These are phyloP conservation scores for Aspergillus kassunensis DNA, from an alignment of 495 filamentous ascomycete species.

Conservation along the genomic window DNA sequence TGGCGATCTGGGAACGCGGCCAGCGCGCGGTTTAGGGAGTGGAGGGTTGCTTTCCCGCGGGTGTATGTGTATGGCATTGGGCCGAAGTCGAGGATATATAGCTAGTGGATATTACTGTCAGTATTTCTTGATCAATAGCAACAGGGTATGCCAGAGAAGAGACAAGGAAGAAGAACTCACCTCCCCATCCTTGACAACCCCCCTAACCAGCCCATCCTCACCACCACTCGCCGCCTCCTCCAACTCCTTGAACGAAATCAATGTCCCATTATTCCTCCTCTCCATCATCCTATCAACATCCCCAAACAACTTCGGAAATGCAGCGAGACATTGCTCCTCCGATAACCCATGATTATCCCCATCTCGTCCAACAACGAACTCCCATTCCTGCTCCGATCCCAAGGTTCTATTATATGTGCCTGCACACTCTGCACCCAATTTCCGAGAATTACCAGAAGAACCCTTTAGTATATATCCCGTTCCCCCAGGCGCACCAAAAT, in stretches of 20 bases:
- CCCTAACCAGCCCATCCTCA: slow-evolving; percentile 37
- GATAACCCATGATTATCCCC: slow-evolving; percentile 38
- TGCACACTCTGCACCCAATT: too few relatives aligned
- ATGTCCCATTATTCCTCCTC: not conserved
- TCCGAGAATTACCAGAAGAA: not conserved
- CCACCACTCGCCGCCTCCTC: slow-evolving; percentile 22
- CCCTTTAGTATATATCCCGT: not conserved
- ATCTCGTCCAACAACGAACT: slow-evolving; percentile 32
- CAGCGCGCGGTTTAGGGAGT: slow-evolving; percentile 38
- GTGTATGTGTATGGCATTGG: slow-evolving; percentile 30
- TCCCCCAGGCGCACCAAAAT: not conserved
- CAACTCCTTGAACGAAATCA: not conserved
- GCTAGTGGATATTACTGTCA: too few relatives aligned
- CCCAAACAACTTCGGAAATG: slow-evolving; percentile 44
- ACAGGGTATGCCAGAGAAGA: too few relatives aligned
- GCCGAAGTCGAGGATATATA: slow-evolving; percentile 38
- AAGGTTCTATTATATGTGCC: too few relatives aligned
- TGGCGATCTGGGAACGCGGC: slow-evolving; percentile 39
- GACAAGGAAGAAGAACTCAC: slow-evolving; percentile 20
- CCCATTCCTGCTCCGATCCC: too few relatives aligned
- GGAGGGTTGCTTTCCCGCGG: slow-evolving; percentile 37
- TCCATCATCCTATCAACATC: slow-evolving; percentile 24
- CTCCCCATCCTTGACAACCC: slow-evolving; percentile 38
- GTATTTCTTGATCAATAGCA: too few relatives aligned
- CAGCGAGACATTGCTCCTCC: slow-evolving; percentile 35